Evolutionary conservation across 371 early-diverging fungal species (phyloP), one percentile per base, ranked within the genome.

Genomic region (Circinella umbellata): DNA sequence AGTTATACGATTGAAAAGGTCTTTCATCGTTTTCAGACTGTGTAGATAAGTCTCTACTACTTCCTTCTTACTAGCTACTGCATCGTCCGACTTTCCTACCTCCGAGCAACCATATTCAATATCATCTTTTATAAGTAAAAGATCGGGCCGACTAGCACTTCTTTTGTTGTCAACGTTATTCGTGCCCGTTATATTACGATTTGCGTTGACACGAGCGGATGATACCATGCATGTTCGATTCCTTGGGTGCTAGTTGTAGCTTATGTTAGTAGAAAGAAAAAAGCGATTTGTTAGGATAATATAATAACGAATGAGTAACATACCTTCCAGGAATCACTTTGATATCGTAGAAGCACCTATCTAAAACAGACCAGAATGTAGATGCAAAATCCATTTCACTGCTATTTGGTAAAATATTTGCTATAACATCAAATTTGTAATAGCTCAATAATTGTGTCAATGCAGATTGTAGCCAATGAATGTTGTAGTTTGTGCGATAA

Each of bases 291-390:
- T 57, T 57, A 57, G 34, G 35, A 34, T 18, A 5, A 34, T 57
- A 57, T 57, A 57, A 57, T 57, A 34, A 51, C 7, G n/a, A 57
- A 57, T 34, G 57, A 57, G 57, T 57, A 57, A 34, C 35, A 27
- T 34, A 57, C 57, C 57, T 57, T 18, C 57, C 57, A 18, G 57
- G 34, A 34, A 57, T 10, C n/a, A 57, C 57, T 17, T 57, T 18
- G 34, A 64, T 34, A 15, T 68, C 27, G 49, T 68, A 36, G 17
- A 64, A 69, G 60, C 69, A 69, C 5, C 35, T 17, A 59, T 69
- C 69, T 2, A 69, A 36, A 42, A 42, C 37, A 15, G 48, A 61
- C 69, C 69, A 64, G 37, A 55, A 7, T 11, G 47, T 17, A 3
- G 38, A n/a, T 2, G 59, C 59, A 17, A 64, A 48, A 27, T 69